Evolutionary conservation across 768 basidiomycete genomes (phyloP), one percentile per base, ranked within the genome.

Genomic region (Leccinellum luteum): DNA sequence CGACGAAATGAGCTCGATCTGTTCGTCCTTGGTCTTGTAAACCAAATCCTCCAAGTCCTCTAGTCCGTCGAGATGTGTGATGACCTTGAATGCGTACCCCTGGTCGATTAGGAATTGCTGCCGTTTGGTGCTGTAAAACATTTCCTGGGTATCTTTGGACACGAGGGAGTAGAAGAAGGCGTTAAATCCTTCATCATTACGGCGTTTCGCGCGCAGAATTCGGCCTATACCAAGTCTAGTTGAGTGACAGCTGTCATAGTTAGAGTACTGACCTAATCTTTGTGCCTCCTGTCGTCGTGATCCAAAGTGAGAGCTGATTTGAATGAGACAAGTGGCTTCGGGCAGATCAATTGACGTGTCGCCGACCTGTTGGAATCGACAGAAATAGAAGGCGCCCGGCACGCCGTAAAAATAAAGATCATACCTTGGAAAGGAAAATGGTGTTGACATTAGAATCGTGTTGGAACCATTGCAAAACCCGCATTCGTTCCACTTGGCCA

Each of bases 151-250:
- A 75, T 98, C 96, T 74, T 97, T 97, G 25, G 95, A 98, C 32
- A 99, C 97, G 7, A 99, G 85, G 31, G 97, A 98, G 73, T 99
- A 99, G 76, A 99, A 99, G 77, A 98, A 99, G 23, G 97, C 97
- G 62, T 99, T 99, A 78, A 99, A 99, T 1, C 97, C 97, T 75
- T 98, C 97, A 67, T 99, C 97, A 68, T 99, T 99, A 61, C 97
- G 82, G 58, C 97, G 84, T 73, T 99, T 99, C 9, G 97, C 97
- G 48, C 97, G 89, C 47, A 99, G 76, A 66, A 99, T 99, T 48
- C 97, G 94, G 14, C 94, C 94, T 92, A 60, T 25, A 43, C 41
- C 48, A 48, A 51, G 49, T 55, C 63, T 21, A 59, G 55, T 52
- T 48, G 35, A 6, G 9, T 57, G 60, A 65, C 56, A 61, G 45